Evolutionary conservation across 164 flowering plant species (phyloP).

Genomic region (Taxillus chinensis): DNA sequence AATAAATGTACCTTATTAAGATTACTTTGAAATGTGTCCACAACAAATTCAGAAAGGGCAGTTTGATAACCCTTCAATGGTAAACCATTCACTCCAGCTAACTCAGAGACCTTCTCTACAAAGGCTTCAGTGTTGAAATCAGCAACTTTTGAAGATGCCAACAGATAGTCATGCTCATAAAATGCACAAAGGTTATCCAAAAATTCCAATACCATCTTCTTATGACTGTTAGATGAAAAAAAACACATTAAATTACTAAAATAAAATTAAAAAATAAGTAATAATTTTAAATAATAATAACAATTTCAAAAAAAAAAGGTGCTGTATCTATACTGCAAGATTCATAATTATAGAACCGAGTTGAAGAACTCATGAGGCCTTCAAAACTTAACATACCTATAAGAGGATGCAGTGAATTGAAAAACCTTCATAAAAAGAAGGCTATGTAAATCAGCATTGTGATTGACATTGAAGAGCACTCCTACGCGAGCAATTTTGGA

Average conservation of each 20-base stretch:
- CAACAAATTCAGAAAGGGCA: conserved; percentile 33
- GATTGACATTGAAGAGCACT: conserved; percentile 40
- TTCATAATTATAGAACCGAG: too few species aligned
- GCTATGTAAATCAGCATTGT: conserved; percentile 26
- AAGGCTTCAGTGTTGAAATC: conserved; percentile 31
- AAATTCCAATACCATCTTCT: conserved; percentile 58
- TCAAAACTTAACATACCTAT: conserved; percentile 41
- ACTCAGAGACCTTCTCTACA: conserved; percentile 51
- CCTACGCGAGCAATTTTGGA: conserved; percentile 70
- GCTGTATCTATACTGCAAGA: too few species aligned
- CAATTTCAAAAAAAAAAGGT: too few species aligned
- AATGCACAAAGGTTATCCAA: conserved; percentile 60
- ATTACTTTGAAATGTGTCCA: conserved; percentile 27
- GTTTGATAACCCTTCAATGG: conserved; percentile 42
- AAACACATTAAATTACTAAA: not conserved
- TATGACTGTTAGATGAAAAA: conserved; percentile 42
- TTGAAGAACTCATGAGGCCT: conserved; percentile 1
- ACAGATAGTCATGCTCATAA: conserved; percentile 49
- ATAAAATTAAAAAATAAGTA: not conserved
- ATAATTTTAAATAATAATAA: too few species aligned
- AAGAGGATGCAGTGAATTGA: conserved; percentile 47
- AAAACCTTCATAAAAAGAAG: conserved; percentile 52
- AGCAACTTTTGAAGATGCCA: conserved; percentile 24
- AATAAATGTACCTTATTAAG: conserved; percentile 45
- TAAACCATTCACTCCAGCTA: conserved; percentile 54